phyloP scores from a whole-genome alignment of 202 grass and related monocot species.

The Miscanthus sacchariflorus region DNA sequence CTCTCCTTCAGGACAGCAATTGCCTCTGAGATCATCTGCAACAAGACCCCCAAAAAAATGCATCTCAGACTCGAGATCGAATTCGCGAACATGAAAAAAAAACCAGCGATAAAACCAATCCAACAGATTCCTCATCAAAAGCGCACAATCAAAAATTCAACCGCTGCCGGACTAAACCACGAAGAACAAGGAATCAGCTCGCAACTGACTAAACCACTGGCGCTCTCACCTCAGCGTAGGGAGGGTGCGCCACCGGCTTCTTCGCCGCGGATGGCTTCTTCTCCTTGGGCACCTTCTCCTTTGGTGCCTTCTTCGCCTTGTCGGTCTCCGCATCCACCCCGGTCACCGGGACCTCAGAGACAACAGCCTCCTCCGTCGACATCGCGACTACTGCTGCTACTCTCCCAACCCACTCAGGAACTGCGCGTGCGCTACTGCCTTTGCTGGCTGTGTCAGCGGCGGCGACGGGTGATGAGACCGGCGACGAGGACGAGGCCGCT shows the following conservation, averaged over 20 bases:
- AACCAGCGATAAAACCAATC: no score
- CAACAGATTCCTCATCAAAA: no score
- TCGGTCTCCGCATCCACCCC: background rate
- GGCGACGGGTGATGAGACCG: background rate
- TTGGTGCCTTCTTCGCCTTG: background rate
- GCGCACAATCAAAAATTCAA: background rate
- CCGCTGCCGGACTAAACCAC: no score
- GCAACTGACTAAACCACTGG: background rate
- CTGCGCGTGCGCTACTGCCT: background rate
- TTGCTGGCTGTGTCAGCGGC: background rate
- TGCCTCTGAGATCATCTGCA: constrained; percentile 50
- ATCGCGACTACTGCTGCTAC: background rate
- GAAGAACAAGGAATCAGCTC: no score
- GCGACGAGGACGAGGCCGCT: constrained; percentile 29
- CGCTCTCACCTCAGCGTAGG: constrained; percentile 68
- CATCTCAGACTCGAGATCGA: constrained; percentile 18
- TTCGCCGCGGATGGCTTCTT: constrained; percentile 31
- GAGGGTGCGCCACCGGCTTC: constrained; percentile 54
- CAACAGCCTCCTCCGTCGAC: constrained; percentile 48
- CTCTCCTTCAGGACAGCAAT: no score
- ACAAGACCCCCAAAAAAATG: background rate
- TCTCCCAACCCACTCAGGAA: background rate
- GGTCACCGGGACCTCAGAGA: background rate
- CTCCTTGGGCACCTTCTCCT: background rate
- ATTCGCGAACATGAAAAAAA: background rate